Evolutionary conservation across 768 basidiomycete species (phyloP).

Genomic region (Russula foetens): DNA sequence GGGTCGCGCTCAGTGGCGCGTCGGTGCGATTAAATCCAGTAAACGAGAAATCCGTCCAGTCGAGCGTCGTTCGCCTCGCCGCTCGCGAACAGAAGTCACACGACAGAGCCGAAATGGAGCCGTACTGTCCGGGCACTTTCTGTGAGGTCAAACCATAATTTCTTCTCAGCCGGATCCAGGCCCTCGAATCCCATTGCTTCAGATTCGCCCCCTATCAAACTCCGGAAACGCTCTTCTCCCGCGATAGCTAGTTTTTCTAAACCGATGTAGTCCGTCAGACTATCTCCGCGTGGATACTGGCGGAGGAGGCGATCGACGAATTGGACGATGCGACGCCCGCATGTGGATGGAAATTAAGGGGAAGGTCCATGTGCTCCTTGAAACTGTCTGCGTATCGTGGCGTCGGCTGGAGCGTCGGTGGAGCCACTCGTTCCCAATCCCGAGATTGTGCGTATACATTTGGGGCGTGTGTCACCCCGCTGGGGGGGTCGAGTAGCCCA

Average conservation of each 20-base stretch:
- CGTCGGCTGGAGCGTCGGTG: too few species aligned
- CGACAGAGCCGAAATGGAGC: constrained; percentile 23
- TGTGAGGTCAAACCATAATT: constrained; percentile 87
- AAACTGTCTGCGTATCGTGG: too few species aligned
- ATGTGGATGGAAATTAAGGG: too few species aligned
- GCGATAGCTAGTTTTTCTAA: constrained; percentile 68
- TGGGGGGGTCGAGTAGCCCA: constrained; percentile 37
- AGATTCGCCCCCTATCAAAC: constrained; percentile 79
- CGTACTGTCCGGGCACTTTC: constrained; percentile 72
- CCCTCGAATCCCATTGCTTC: constrained; percentile 74
- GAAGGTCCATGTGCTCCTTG: too few species aligned
- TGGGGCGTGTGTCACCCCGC: constrained; percentile 24
- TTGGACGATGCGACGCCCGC: too few species aligned
- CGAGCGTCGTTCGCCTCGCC: constrained; percentile 74
- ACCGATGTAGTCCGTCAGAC: constrained; percentile 57
- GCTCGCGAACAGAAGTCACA: constrained; percentile 23
- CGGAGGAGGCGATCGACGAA: too few species aligned
- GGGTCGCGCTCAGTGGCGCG: too few species aligned
- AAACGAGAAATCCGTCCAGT: constrained; percentile 85
- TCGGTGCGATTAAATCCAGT: constrained; percentile 22
- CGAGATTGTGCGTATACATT: constrained; percentile 47
- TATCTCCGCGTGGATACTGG: constrained; percentile 40
- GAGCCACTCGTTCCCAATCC: too few species aligned
- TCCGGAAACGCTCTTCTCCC: constrained; percentile 68
- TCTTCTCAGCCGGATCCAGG: constrained; percentile 46